These are phyloP conservation scores for Rosa persica DNA, from an alignment of 306 rosid genomes.

Conservation along the genomic window DNA sequence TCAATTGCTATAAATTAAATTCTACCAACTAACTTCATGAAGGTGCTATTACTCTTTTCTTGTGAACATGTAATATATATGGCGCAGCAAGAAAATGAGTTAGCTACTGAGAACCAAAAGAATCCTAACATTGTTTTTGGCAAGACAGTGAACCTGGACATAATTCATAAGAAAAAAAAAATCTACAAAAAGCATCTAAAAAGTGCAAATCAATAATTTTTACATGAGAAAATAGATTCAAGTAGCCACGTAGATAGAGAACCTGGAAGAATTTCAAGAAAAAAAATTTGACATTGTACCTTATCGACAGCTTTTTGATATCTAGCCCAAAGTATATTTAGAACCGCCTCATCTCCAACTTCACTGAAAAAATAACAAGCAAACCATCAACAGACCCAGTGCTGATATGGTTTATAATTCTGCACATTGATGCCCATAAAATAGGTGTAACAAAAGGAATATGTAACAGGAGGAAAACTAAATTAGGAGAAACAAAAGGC, in stretches of 20 bases:
- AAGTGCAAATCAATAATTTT: not conserved
- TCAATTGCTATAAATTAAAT: not conserved
- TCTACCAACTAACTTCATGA: not conserved
- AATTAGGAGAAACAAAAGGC: not conserved
- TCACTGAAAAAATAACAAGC: constrained; percentile 50
- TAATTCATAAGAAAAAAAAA: not conserved
- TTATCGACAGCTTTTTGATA: constrained; percentile 65
- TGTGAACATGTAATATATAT: not conserved
- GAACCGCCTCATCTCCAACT: constrained; percentile 83
- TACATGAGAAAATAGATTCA: not conserved
- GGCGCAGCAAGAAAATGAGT: not conserved
- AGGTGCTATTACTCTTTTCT: constrained; percentile 1
- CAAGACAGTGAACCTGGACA: not conserved
- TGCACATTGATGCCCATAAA: not conserved
- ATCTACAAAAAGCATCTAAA: not conserved
- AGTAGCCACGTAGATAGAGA: constrained; percentile 24
- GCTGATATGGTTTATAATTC: not conserved
- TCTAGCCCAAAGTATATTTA: constrained; percentile 88
- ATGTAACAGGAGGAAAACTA: not conserved
- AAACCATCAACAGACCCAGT: not conserved
- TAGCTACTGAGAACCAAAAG: not conserved
- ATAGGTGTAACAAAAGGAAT: not conserved
- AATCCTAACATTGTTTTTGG: not conserved
- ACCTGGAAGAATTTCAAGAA: constrained; percentile 22
- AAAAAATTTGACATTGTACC: constrained; percentile 39